phyloP scores from a whole-genome alignment of 2,329 filamentous ascomycete genomes.

The Stagonosporopsis tanaceti region DNA sequence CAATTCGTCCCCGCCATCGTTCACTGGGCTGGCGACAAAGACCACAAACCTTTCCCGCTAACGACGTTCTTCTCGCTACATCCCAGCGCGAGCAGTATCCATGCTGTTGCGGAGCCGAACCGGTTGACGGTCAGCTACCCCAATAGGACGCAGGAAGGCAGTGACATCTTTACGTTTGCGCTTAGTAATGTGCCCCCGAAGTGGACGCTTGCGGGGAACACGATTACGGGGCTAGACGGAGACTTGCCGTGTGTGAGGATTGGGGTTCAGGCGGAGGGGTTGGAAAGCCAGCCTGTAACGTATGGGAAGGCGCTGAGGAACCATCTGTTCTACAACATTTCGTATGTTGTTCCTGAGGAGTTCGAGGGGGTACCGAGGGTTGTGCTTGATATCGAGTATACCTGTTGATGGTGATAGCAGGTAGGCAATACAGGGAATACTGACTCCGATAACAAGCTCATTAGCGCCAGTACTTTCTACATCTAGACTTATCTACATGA shows the following conservation, averaged over 20 bases:
- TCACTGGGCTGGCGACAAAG: slow-evolving; percentile 56
- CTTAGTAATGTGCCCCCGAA: slow-evolving; percentile 28
- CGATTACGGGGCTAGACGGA: slow-evolving; percentile 21
- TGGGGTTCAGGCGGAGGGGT: slow-evolving; percentile 49
- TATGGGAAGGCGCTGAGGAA: slow-evolving; percentile 52
- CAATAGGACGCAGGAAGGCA: slow-evolving; percentile 29
- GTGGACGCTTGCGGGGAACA: slow-evolving; percentile 25
- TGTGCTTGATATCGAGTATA: slow-evolving; percentile 45
- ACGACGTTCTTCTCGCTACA: slow-evolving; percentile 27
- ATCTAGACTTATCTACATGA: slow-evolving; percentile 8
- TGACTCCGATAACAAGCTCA: background rate
- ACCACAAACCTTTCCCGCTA: slow-evolving; percentile 38
- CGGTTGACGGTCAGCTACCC: slow-evolving; percentile 29
- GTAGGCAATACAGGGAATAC: background rate
- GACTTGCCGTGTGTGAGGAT: slow-evolving; percentile 50
- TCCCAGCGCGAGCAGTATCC: slow-evolving; percentile 55
- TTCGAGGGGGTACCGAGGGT: slow-evolving; percentile 53
- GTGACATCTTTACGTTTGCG: slow-evolving; percentile 31
- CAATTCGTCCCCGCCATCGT: slow-evolving; percentile 55
- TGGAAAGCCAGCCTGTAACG: slow-evolving; percentile 47
- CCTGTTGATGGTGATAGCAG: slow-evolving; percentile 36
- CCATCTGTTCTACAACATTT: slow-evolving; percentile 58
- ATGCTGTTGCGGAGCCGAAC: slow-evolving; percentile 49
- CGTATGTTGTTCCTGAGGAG: slow-evolving; percentile 53
- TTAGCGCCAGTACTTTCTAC: background rate